Percentiles rank a stretch among this genome's conserved stretches.
phyloP scores from a whole-genome alignment of 176 grass and related monocot species.

The Pontederia crassipes region DNA sequence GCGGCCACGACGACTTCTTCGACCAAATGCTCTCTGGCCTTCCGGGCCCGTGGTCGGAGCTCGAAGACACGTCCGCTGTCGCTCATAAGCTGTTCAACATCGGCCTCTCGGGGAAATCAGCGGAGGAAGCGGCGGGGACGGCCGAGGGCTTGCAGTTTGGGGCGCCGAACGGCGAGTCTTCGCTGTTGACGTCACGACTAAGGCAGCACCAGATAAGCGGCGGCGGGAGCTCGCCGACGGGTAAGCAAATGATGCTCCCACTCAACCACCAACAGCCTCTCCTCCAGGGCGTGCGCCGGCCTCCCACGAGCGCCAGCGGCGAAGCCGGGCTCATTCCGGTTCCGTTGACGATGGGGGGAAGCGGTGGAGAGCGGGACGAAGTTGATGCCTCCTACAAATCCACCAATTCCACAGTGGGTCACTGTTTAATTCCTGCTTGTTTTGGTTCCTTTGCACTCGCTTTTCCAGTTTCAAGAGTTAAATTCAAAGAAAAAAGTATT shows the following conservation, averaged over 20 bases:
- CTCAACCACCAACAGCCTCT: conserved; percentile 39
- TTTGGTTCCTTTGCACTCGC: neutral
- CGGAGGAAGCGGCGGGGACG: conserved; percentile 11
- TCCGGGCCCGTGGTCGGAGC: conserved; percentile 57
- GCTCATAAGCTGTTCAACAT: conserved; percentile 4
- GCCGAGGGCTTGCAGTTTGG: neutral
- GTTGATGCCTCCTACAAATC: conserved; percentile 55
- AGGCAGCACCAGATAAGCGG: conserved; percentile 78
- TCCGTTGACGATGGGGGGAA: conserved; percentile 13
- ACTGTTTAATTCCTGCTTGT: neutral
- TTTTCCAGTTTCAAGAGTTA: conserved; percentile 21
- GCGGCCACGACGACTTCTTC: conserved; percentile 68
- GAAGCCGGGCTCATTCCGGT: conserved; percentile 5
- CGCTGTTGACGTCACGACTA: conserved; percentile 45
- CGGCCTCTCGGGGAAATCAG: neutral
- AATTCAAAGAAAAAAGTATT: no score
- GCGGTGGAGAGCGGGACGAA: conserved; percentile 35
- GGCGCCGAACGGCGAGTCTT: conserved; percentile 44
- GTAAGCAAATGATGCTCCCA: conserved; percentile 57
- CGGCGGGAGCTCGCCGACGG: conserved; percentile 27
- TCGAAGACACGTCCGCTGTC: conserved; percentile 19
- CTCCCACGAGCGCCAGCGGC: conserved; percentile 21
- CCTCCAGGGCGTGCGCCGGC: conserved; percentile 36
- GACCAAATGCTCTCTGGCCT: conserved; percentile 80
- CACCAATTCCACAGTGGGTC: conserved; percentile 37